Evolutionary conservation across 1,284 basidiomycete species (phyloP).

Genomic region (Marasmius oreades): DNA sequence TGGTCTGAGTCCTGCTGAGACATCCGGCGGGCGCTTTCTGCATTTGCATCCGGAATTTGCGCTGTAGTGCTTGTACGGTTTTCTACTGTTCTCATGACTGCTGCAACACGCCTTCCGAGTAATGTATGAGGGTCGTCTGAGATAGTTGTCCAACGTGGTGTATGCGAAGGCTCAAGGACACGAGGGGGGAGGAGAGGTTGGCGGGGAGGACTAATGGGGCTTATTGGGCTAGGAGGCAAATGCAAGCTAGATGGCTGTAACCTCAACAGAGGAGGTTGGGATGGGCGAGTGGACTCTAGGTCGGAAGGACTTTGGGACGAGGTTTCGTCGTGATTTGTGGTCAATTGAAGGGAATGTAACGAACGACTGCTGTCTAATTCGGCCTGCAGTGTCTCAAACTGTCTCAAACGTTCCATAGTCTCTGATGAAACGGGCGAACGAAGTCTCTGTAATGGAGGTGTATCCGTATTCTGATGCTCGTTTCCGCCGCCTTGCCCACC

Average conservation of each 20-base stretch:
- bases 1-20: not conserved
- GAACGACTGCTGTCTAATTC: not conserved
- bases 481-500: not conserved
- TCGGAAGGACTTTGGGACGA: not conserved
- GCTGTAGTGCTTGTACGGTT: not conserved
- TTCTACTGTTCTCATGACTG: not conserved
- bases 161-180: not conserved
- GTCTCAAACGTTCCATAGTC: not conserved
- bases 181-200: not conserved
- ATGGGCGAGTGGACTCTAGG: not conserved
- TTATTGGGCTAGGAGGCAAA: not conserved
- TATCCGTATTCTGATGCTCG: not conserved
- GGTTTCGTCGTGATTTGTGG: not conserved
- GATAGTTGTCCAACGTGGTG: not conserved
- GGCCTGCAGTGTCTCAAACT: not conserved
- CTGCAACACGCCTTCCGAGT: not conserved
- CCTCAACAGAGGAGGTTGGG: not conserved
- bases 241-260: not conserved
- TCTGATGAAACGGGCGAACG: not conserved
- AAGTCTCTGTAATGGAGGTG: not conserved
- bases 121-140: not conserved
- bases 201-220: conserved; percentile 1
- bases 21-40: not conserved
- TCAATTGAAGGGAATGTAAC: not conserved
- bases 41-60: not conserved